Percentiles rank a stretch among this genome's conserved stretches.
phyloP scores from a whole-genome alignment of 371 early-diverging fungal genomes.

The Chytridiales sp. region DNA sequence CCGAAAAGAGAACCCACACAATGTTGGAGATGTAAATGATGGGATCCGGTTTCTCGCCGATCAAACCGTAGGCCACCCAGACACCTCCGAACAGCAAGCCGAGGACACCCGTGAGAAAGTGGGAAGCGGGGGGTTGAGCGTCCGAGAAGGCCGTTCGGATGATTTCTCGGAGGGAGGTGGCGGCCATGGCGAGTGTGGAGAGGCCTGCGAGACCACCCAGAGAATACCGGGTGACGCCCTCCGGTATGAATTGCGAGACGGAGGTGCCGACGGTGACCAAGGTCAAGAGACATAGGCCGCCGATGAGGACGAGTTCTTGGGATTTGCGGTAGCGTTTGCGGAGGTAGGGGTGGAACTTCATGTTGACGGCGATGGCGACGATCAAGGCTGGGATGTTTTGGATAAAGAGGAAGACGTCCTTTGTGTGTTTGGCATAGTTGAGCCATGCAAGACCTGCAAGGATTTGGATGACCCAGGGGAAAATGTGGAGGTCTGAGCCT shows the following conservation, averaged over 20 bases:
- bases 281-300: neutral
- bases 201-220: neutral
- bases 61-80: constrained; percentile 5
- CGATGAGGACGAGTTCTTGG: neutral
- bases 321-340: neutral
- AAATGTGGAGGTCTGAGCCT: constrained; percentile 22
- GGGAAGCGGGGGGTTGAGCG: neutral
- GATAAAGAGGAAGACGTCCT: constrained; percentile 25
- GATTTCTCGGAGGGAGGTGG: neutral
- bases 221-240: neutral
- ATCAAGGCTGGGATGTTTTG: constrained; percentile 24
- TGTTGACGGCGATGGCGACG: neutral
- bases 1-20: too few relatives aligned
- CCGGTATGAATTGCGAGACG: neutral
- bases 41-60: constrained; percentile 7
- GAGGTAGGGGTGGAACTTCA: constrained; percentile 9
- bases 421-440: constrained; percentile 15
- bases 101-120: neutral
- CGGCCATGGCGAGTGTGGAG: neutral
- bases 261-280: neutral
- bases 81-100: constrained; percentile 3
- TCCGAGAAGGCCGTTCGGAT: constrained; percentile 3
- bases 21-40: constrained; percentile 8
- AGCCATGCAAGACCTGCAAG: constrained; percentile 19
- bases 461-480: constrained; percentile 29